Evolutionary conservation across 352 stramenopile genomes (phyloP), one percentile per base, ranked within the genome.

Genomic region (Globisporangium cylindrosporum): DNA sequence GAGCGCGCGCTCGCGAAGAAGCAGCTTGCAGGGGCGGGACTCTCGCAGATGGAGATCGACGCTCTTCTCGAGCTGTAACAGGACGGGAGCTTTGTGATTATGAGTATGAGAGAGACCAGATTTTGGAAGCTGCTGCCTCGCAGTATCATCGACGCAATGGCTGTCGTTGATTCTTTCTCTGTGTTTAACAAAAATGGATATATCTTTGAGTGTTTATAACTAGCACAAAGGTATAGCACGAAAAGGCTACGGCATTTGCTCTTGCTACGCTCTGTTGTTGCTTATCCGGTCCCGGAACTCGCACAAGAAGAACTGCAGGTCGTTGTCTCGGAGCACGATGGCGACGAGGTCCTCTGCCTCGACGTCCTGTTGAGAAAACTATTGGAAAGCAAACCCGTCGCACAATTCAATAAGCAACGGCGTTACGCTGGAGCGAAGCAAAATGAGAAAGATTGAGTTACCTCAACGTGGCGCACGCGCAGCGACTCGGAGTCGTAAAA

Each of bases 401-500:
- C 20, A 27, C 29, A 58, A 3, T 9, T 14, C 51, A 57, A 32
- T n/a, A 57, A 18, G 29, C 22, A 54, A 32, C 4, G 4, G 1
- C 29, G 29, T 32, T 32, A 54, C 32, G 8, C 32, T 38, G 43
- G 59, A 72, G 46, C 32, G 4, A 24, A 58, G 29, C 25, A 67
- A 32, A 12, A 64, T 14, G 20, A 25, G 12, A 41, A 22, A 6
- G 10, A 4, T 8, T 32, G 51, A 73, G 72, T 15, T 54, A 92
- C 84, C 76, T 91, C 76, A 34, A 91, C 79, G 36, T 76, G 81
- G 38, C 73, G 72, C n/a, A 93, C 73, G 58, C 67, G 70, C 25
- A 85, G 87, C 15, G 76, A 76, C 43, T 89, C 70, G 53, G 75
- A 61, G 66, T 90, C 75, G 59, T 85, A 91, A 65, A 86, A 90